Evolutionary conservation across 2,329 filamentous ascomycete genomes (phyloP), one percentile per base, ranked within the genome.

Genomic region (Colletotrichum limetticola): DNA sequence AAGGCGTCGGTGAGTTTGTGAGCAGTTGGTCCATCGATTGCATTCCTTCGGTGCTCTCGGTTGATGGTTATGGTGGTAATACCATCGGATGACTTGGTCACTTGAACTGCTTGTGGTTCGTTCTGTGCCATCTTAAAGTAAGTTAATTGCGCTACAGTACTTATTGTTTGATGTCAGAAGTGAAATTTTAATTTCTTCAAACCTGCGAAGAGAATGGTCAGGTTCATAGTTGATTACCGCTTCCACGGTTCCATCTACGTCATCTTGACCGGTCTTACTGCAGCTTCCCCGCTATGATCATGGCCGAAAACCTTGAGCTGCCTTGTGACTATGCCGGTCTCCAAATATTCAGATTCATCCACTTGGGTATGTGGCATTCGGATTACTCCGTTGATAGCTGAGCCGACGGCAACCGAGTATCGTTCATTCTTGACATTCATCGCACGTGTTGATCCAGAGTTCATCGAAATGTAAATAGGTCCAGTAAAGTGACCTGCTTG

Each of bases 61-160:
- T 88, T 85, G 74, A 91, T 84, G n/a, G 86, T 84, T 68, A 91
- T 87, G n/a, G 83, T 86, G 0, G 87, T 87, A 75, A 91, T 88
- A 59, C 87, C 87, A 1, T 81, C 77, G 0, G 67, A 11, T 22
- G 78, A 76, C 26, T 72, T 77, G 55, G 60, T 66, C 12, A 77
- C 75, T 24, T 74, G 71, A 7, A 78, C 73, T 32, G 52, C 59
- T 1, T 64, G 1, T 2, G 14, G 3, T 28, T 66, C 56, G 14
- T n/a, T 5, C 1, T 60, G 32, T 24, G 11, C 24, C 22, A 65
- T 49, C 4, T 14, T 4, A 3, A 1, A 11, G 5, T 6, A 14
- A 16, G 3, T 42, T 1, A 2, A 12, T 11, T 24, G 32, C 12
- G 11, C 32, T 12, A 11, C 11, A 12, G 9, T 12, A 32, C 32